phyloP scores from a whole-genome alignment of 495 filamentous ascomycete species.

The Tuber borchii region DNA sequence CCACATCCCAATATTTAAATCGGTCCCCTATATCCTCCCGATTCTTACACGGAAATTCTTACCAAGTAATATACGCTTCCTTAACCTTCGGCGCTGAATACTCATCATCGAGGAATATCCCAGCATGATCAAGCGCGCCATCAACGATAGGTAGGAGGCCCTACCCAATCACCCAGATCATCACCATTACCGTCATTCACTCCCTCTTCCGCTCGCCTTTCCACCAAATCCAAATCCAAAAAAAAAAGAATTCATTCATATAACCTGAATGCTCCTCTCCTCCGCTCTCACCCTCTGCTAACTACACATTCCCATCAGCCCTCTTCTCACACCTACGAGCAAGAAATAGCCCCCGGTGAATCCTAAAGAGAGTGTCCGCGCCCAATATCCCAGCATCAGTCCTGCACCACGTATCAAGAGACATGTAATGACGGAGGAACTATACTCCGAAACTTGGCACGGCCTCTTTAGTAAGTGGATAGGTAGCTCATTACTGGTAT shows the following conservation, averaged over 20 bases:
- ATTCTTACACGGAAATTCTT: conserved; percentile 12
- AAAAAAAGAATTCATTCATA: conserved; percentile 24
- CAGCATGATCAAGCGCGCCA: conserved; percentile 37
- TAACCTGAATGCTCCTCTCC: background rate
- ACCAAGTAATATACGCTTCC: conserved; percentile 11
- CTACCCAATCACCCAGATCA: background rate
- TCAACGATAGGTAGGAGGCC: conserved; percentile 39
- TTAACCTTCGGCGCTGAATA: conserved; percentile 15
- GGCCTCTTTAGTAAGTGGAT: conserved; percentile 29
- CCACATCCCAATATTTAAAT: background rate
- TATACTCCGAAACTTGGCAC: conserved; percentile 39
- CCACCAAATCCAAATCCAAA: background rate
- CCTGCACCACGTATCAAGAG: background rate
- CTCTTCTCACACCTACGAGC: too few relatives aligned
- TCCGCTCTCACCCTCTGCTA: too few relatives aligned
- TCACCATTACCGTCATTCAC: background rate
- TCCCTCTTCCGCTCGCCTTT: background rate
- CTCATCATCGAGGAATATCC: conserved; percentile 35
- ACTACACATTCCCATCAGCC: too few relatives aligned
- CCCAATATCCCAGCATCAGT: too few relatives aligned
- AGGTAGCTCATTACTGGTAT: conserved; percentile 14
- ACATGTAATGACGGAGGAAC: conserved; percentile 39
- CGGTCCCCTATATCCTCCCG: background rate
- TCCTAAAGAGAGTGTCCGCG: too few relatives aligned
- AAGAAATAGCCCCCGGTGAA: too few relatives aligned